phyloP scores from a whole-genome alignment of 495 filamentous ascomycete genomes.

The Neurospora sp. region DNA sequence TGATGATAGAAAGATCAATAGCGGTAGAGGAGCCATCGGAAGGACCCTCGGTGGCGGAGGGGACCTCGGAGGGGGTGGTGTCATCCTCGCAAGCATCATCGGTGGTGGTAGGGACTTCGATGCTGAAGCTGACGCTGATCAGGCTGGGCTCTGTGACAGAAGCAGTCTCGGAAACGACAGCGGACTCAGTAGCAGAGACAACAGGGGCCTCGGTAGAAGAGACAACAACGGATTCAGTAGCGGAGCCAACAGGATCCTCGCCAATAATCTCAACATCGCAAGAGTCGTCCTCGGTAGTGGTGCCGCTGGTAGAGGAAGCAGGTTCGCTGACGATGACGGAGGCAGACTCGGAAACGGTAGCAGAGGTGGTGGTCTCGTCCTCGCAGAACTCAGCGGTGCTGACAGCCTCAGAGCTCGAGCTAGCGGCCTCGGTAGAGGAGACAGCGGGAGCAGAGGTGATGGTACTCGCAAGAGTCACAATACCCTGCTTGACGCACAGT shows the following conservation, averaged over 20 bases:
- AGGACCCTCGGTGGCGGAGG: neutral
- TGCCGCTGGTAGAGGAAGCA: neutral
- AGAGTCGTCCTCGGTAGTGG: neutral
- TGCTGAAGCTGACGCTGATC: neutral
- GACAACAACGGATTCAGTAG: neutral
- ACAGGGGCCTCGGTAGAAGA: neutral
- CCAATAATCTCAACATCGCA: neutral
- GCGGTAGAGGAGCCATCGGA: neutral
- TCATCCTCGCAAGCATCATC: neutral
- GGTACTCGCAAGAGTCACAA: neutral
- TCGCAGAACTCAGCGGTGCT: conserved; percentile 6
- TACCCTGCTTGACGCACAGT: conserved; percentile 7
- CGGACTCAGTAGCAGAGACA: neutral
- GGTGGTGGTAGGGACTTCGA: neutral
- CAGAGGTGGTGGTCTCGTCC: neutral
- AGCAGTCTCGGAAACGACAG: neutral
- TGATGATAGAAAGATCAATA: neutral
- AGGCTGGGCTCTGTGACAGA: neutral
- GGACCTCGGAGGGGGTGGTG: neutral
- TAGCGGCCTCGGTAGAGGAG: neutral
- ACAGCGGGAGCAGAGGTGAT: conserved; percentile 3
- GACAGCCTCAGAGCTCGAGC: conserved; percentile 4
- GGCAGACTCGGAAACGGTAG: too few species aligned
- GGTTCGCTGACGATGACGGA: too few species aligned
- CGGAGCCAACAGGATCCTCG: neutral